Percentiles rank a stretch among this genome's conserved stretches.
phyloP scores from a whole-genome alignment of 73 alveolate species.

The Tetrahymena thermophila region DNA sequence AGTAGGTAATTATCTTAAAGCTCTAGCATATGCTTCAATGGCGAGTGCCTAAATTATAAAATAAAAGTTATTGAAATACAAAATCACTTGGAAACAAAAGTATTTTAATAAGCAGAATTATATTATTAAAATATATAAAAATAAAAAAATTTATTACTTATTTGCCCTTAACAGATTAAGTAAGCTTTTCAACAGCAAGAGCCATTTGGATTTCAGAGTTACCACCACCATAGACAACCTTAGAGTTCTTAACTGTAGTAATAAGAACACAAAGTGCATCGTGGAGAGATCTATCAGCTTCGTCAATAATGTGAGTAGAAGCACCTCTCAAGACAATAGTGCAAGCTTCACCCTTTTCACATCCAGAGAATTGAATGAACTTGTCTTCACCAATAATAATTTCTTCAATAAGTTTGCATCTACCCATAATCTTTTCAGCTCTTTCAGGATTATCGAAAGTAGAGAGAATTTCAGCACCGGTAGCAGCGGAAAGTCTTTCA shows the following conservation, averaged over 20 bases:
- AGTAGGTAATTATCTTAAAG: conserved; percentile 91
- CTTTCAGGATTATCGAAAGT: conserved; percentile 94
- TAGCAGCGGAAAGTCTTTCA: conserved; percentile 97
- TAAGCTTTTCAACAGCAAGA: conserved; percentile 84
- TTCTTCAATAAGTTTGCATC: conserved; percentile 92
- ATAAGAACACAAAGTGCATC: conserved; percentile 95
- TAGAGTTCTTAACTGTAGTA: conserved; percentile 84
- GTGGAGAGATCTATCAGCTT: conserved; percentile 97
- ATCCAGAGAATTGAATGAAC: conserved; percentile 96
- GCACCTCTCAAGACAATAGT: conserved; percentile 92
- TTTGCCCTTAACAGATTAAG: conserved; percentile 81
- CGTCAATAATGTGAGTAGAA: conserved; percentile 88
- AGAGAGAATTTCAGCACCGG: conserved; percentile 97
- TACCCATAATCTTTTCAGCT: conserved; percentile 70
- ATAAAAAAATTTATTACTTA: not conserved
- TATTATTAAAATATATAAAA: too few species aligned
- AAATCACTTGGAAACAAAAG: not conserved
- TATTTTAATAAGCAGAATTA: too few species aligned
- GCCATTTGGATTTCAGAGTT: conserved; percentile 93
- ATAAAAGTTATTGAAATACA: not conserved
- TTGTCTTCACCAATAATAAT: conserved; percentile 98
- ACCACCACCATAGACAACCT: conserved; percentile 95
- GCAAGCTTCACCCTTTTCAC: conserved; percentile 92
- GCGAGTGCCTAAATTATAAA: conserved; percentile 68
- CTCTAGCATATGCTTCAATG: conserved; percentile 91